Evolutionary conservation across 805 yeast genomes (phyloP).

Genomic region (Pichia rugopelliculosa): DNA sequence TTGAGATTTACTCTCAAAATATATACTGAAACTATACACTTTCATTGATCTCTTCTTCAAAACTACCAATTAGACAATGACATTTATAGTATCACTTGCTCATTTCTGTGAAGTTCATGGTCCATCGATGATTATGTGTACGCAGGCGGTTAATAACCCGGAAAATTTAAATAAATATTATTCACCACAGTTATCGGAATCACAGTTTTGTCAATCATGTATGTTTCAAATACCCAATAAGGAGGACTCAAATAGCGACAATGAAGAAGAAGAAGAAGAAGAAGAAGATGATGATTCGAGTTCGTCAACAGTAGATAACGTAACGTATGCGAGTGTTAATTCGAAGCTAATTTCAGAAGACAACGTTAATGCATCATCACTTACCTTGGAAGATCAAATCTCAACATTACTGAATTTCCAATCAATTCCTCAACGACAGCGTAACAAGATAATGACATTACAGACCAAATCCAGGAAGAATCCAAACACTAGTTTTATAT

Average conservation of each 20-base stretch:
- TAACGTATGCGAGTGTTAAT: neutral
- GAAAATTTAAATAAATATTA: constrained; percentile 21
- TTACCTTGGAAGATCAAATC: constrained; percentile 9
- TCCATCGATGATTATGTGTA: constrained; percentile 57
- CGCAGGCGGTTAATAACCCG: constrained; percentile 33
- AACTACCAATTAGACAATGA: constrained; percentile 13
- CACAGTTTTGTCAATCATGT: constrained; percentile 51
- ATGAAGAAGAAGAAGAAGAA: neutral
- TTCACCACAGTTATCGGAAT: constrained; percentile 31
- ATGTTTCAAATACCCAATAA: constrained; percentile 26
- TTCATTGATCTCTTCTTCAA: neutral
- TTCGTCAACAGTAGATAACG: neutral
- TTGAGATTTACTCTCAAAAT: too few species aligned
- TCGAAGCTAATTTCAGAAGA: neutral
- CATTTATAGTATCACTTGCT: constrained; percentile 48
- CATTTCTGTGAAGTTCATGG: constrained; percentile 80
- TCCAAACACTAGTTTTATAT: constrained; percentile 30
- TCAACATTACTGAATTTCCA: neutral
- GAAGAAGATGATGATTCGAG: neutral
- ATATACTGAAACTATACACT: too few species aligned
- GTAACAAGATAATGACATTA: constrained; percentile 8
- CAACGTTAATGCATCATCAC: neutral
- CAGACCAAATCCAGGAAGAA: constrained; percentile 12
- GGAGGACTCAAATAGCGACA: neutral
- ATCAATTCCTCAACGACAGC: neutral